Evolutionary conservation across 371 early-diverging fungal species (phyloP).

Genomic region (Mucor indicus): DNA sequence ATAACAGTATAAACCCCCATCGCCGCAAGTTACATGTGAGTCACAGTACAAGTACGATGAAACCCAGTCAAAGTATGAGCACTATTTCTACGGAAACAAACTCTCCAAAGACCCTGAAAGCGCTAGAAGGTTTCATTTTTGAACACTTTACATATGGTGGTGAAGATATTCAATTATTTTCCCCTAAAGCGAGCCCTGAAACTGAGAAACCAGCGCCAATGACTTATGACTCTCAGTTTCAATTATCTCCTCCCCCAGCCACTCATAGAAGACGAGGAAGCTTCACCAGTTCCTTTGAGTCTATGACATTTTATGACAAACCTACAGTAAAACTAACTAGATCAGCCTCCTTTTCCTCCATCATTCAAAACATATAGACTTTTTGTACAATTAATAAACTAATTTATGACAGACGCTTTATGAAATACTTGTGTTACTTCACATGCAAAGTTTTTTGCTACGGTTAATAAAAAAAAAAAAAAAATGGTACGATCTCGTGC

Average conservation of each 20-base stretch:
- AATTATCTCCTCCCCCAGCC: conserved; percentile 16
- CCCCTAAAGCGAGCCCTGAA: neutral
- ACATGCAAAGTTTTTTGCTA: too few species aligned
- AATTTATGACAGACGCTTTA: neutral
- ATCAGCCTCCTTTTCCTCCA: conserved; percentile 19
- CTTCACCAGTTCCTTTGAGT: conserved; percentile 11
- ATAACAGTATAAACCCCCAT: too few species aligned
- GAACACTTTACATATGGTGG: conserved; percentile 35
- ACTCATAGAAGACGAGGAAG: conserved; percentile 22
- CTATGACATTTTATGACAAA: conserved; percentile 7
- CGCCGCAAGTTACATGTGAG: too few species aligned
- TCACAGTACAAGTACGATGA: too few species aligned
- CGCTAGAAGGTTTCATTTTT: conserved; percentile 14
- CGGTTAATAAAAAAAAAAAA: too few species aligned
- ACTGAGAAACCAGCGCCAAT: neutral
- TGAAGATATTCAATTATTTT: conserved; percentile 20
- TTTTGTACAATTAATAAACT: neutral
- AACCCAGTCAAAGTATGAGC: too few species aligned
- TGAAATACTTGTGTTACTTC: neutral
- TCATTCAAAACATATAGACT: conserved; percentile 9
- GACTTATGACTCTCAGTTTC: conserved; percentile 15
- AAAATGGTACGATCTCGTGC: too few species aligned
- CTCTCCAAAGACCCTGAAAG: too few species aligned
- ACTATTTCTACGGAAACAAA: too few species aligned
- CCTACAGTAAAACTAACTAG: conserved; percentile 7